Evolutionary conservation across 352 stramenopile genomes (phyloP), one percentile per base, ranked within the genome.

Genomic region (Peronosclerospora sorghi): DNA sequence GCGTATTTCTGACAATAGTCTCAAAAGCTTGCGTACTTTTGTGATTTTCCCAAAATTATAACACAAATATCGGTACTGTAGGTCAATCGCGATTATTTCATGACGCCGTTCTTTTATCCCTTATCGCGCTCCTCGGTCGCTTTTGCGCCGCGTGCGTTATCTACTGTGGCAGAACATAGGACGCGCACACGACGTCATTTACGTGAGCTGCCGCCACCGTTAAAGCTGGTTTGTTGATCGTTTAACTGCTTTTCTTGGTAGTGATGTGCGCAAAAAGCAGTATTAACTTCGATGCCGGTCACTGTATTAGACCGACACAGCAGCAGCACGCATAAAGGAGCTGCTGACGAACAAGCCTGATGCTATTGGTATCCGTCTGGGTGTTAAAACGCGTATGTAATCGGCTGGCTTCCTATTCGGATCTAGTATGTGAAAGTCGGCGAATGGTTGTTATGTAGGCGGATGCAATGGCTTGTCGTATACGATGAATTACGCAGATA

Each of bases 401-500:
- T 2, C 12, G 32, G 8, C 23, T 24, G 27, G 15, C 34, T 32
- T 17, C n/a, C 15, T 38, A 9, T 28, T n/a, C 19, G 15, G 39
- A 12, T 6, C 35, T 47, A 14, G 2, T 35, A 36, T 29, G 2
- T 42, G 17, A 2, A 13, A 5, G 8, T 7, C 7, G 7, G 26
- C 12, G 7, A 12, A 34, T 34, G 28, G 15, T 3, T 13, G 30
- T 29, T 6, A 54, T 59, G 41, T 43, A 88, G 76, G 95, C 39
- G 96, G 96, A 18, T 99, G 96, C 73, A 99, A 99, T 68, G 96
- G 96, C 0, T 58, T 98, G 15, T 98, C 87, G 20, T 99, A 98
- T 68, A 99, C 96, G 12, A 90, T 99, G 64, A 98, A 99, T 68
- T 99, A 99, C 66, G 95, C 94, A 12, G 88, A 95, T 42, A 93